These are phyloP conservation scores for Wickerhamiella hasegawae DNA, from an alignment of 805 yeast species.

Conservation along the genomic window DNA sequence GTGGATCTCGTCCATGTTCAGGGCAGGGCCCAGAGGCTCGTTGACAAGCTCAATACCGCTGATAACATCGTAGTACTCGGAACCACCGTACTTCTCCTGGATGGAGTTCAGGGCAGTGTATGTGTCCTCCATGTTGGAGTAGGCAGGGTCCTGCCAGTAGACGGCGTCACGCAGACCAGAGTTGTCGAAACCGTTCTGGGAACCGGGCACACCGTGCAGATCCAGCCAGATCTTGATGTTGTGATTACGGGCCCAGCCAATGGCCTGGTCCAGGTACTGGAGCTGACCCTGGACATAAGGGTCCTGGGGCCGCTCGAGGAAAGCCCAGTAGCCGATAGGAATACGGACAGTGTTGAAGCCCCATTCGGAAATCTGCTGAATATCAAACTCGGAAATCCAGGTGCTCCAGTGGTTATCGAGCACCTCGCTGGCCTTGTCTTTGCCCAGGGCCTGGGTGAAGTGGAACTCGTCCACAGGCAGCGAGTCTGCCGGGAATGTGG, in stretches of 20 bases:
- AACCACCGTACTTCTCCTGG: constrained; percentile 45
- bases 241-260: constrained; percentile 52
- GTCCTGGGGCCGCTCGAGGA: constrained; percentile 40
- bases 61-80: constrained; percentile 50
- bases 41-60: constrained; percentile 74
- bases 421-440: constrained; percentile 33
- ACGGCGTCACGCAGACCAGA: constrained; percentile 62
- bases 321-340: constrained; percentile 95
- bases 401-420: constrained; percentile 61
- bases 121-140: constrained; percentile 38
- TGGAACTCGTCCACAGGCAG: constrained; percentile 78
- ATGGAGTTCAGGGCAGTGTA: constrained; percentile 38
- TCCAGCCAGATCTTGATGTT: constrained; percentile 76
- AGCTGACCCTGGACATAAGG: constrained; percentile 81
- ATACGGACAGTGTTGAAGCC: constrained; percentile 64
- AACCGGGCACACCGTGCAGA: constrained; percentile 92
- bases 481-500: constrained; percentile 10
- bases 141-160: constrained; percentile 33
- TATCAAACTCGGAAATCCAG: constrained; percentile 62
- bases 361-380: constrained; percentile 32
- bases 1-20: constrained; percentile 43
- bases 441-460: constrained; percentile 43
- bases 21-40: constrained; percentile 70
- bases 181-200: constrained; percentile 92
- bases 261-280: constrained; percentile 54